Evolutionary conservation across 768 basidiomycete genomes (phyloP).

Genomic region (Lactarius quietus): DNA sequence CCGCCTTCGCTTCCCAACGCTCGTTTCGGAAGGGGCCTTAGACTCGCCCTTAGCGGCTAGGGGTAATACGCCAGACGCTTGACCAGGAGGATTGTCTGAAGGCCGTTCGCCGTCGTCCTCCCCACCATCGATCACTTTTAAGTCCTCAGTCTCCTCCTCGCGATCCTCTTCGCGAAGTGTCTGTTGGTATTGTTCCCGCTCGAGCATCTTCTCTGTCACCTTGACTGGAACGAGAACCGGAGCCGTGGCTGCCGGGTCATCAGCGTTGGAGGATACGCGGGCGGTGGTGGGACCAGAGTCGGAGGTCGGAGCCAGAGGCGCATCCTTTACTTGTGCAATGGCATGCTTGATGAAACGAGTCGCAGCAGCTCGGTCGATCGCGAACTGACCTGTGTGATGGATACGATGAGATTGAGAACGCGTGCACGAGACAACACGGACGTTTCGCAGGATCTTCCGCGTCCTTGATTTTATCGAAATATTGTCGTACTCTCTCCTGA

Average conservation of each 20-base stretch:
- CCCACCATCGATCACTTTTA: constrained; percentile 38
- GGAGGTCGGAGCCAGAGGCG: constrained; percentile 12
- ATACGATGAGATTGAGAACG: constrained; percentile 2
- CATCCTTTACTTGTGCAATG: constrained; percentile 55
- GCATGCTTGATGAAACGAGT: constrained; percentile 82
- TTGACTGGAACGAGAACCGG: constrained; percentile 46
- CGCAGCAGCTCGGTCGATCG: constrained; percentile 78
- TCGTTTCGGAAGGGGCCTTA: constrained; percentile 10
- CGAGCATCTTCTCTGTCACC: constrained; percentile 71
- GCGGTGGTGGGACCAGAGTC: constrained; percentile 22
- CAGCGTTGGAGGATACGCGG: constrained; percentile 23
- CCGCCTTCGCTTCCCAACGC: constrained; percentile 45
- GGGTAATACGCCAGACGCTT: constrained; percentile 1
- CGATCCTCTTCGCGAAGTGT: constrained; percentile 43
- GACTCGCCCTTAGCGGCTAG: constrained; percentile 28
- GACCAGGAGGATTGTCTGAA: background rate
- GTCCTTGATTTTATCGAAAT: constrained; percentile 77
- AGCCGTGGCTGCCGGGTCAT: constrained; percentile 14
- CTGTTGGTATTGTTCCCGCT: constrained; percentile 59
- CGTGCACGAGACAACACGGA: constrained; percentile 32
- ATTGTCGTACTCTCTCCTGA: constrained; percentile 71
- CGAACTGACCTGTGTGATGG: constrained; percentile 35
- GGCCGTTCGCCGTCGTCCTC: constrained; percentile 28
- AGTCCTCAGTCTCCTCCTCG: constrained; percentile 36
- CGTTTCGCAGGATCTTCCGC: constrained; percentile 67